Evolutionary conservation across 1,284 basidiomycete genomes (phyloP), one percentile per base, ranked within the genome.

Genomic region (Cutaneotrichosporon arboriforme): DNA sequence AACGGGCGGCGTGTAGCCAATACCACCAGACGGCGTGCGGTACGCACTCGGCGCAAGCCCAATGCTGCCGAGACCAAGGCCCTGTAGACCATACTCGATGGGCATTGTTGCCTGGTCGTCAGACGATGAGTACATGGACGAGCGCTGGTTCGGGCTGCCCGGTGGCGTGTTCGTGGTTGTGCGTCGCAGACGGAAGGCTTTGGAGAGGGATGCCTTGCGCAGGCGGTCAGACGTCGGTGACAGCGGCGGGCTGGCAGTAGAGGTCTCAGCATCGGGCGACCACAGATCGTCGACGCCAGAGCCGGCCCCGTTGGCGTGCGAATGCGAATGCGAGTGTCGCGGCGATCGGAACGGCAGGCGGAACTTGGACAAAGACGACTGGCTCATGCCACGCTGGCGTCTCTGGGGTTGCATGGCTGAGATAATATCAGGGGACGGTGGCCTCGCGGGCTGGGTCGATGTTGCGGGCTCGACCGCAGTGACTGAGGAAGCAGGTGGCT

Each of bases 1-100:
- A 37, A 22, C 33, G 3, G 55, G 59, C 15, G 53, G 59, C 17
- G 59, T 52, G 47, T 57, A 60, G 4, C 59, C 59, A 4, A 60
- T 49, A 0, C 59, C 59, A 17, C 59, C 59, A 0, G 49, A 37
- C 0, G 55, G 40, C 14, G 59, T 60, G 36, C 55, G 52, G 40
- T 60, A 55, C 14, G 55, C 51, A 34, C 49, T 55, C 9, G 49
- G 50, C 34, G 49, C 38, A 4, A 46, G 41, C 14, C 18, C 46
- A 18, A 52, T 18, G 20, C 22, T 51, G 17, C 51, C 39, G 20
- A 57, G 37, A 4, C 55, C 52, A 2, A 60, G 50, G 7, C 59
- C 53, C 17, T 36, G 37, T 14, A 55, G 40, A 13, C 18, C 46
- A 9, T 59, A 51, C 48, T 55, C 43, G 31, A 36, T 20, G 2